These are phyloP conservation scores for Pseudisothecium myosuroides DNA, from an alignment of 225 moss, liverwort and hornwort genomes.

Conservation along the genomic window DNA sequence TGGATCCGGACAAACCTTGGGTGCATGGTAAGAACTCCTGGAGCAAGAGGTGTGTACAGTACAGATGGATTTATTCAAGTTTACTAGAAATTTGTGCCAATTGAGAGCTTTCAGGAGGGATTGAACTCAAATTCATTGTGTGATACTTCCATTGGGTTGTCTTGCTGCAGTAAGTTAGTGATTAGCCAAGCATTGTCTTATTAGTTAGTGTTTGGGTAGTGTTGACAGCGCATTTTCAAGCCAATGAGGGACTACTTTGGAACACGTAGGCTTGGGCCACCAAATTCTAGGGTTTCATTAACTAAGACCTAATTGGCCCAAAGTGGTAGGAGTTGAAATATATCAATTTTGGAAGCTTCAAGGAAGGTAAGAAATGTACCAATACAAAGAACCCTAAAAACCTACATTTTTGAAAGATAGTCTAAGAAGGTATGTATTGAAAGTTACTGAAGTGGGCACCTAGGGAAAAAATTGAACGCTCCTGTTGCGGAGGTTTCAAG, in stretches of 20 bases:
- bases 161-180: neutral
- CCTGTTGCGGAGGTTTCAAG: neutral
- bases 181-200: neutral
- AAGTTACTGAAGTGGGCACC: neutral
- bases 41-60: constrained; percentile 26
- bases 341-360: neutral
- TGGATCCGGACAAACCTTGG: constrained; percentile 34
- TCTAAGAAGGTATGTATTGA: neutral
- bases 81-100: neutral
- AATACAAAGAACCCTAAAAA: neutral
- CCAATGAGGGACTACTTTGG: neutral
- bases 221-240: neutral
- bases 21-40: neutral
- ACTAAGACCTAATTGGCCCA: neutral
- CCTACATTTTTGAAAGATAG: neutral
- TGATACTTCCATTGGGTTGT: neutral
- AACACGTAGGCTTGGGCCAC: neutral
- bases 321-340: neutral
- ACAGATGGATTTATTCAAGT: neutral
- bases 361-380: neutral
- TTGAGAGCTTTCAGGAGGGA: neutral
- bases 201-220: neutral
- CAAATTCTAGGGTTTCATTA: neutral
- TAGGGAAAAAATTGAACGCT: neutral
- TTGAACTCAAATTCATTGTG: neutral